Conservation (phyloP, 345 rosid species). For the Raphanus raphanistrum region DNA sequence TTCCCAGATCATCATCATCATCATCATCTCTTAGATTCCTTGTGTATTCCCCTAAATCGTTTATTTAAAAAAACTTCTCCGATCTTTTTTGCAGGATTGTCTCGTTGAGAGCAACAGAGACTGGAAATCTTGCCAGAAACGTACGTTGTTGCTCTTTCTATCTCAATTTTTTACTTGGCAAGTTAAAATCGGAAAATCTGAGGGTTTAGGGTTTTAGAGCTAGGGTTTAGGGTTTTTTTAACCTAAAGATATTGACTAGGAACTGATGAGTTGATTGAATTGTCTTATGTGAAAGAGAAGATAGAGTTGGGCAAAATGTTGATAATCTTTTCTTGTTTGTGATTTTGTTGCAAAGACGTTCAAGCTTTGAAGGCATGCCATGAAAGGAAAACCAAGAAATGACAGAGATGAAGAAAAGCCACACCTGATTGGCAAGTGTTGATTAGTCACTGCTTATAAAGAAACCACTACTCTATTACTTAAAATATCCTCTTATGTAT, state of each 20-base stretch:
- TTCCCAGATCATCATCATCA: background rate
- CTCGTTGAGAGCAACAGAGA: constrained; percentile 66
- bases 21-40: background rate
- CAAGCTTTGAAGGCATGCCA: constrained; percentile 38
- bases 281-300: background rate
- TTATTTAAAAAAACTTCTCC: background rate
- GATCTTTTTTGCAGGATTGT: constrained; percentile 56
- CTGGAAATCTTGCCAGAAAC: constrained; percentile 88
- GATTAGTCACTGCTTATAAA: constrained; percentile 9
- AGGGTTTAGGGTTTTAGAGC: constrained; percentile 5
- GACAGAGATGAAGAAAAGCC: constrained; percentile 20
- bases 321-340: constrained; percentile 4
- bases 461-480: background rate
- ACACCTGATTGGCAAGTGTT: constrained; percentile 6
- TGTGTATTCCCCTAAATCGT: constrained; percentile 1
- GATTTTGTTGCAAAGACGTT: constrained; percentile 36
- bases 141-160: constrained; percentile 32
- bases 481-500: background rate
- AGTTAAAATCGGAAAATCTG: background rate
- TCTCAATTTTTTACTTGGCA: background rate
- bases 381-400: constrained; percentile 39
- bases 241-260: background rate
- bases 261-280: background rate
- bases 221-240: constrained; percentile 17
- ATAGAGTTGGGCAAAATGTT: background rate